Base-by-base conservation (phyloP, 2,329 filamentous ascomycete genomes). In the Colletotrichum brevisporum region DNA sequence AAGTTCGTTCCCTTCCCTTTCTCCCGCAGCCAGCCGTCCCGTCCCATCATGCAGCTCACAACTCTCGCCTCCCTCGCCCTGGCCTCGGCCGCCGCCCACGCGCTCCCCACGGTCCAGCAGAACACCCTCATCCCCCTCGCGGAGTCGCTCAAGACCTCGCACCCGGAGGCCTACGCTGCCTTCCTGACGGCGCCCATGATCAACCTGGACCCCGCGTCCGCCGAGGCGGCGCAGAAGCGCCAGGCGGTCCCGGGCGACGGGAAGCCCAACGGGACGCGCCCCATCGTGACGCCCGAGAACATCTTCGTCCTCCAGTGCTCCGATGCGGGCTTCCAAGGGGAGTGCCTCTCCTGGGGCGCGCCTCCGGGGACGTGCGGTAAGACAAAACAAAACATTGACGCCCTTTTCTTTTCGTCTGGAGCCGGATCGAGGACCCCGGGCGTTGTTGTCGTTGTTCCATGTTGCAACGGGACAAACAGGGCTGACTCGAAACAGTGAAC, bases 311-410 rank as follows among this genome's bases (percentile, higher is more conserved):
- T 69, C 1, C 67, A 69, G 26, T 69, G 67, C 36, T 47, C 62
- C 6, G 67, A 67, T 15, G 55, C 62, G 24, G 62, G 55, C 0
- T 69, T 69, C 16, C 16, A 47, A 2, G 62, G 62, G 10, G 55
- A 61, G 0, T 69, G 67, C 18, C 56, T 69, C 2, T 66, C 63
- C 4, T 69, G 56, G 54, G 67, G 67, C 13, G 67, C 67, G 0
- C 62, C 62, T 8, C 67, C 67, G 0, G 67, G 67, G 36, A 53
- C n/a, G 26, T 69, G 67, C 18, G 67, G 67, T 69, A 57, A 61
- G 24, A 3, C 9, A 56, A 6, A 16, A 26, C 2, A 4, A 24
- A 5, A 24, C 9, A 10, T 24, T 24, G 21, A 10, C 10, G 10
- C 9, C 31, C 2, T 36, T 31, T 36, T 36, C 31, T 36, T 36